Evolutionary conservation across 2,329 filamentous ascomycete genomes (phyloP).

Genomic region (Aaosphaeria pasadenensis): DNA sequence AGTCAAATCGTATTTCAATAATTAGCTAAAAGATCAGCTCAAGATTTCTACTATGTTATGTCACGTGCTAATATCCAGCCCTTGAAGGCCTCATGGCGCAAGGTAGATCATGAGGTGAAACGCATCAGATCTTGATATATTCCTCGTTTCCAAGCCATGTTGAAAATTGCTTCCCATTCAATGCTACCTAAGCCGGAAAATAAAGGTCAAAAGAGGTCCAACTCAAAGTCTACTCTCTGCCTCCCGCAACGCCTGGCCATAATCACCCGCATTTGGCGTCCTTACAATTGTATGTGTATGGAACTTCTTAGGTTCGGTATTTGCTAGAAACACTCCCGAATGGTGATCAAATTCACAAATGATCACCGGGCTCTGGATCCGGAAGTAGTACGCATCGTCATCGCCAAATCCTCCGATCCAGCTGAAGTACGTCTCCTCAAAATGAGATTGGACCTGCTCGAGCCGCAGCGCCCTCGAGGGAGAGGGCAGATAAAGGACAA

Average conservation of each 20-base stretch:
- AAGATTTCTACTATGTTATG: no score
- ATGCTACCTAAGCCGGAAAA: no score
- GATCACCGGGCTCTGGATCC: conserved; percentile 72
- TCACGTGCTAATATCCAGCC: no score
- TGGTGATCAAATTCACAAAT: conserved; percentile 79
- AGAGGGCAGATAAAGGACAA: conserved; percentile 65
- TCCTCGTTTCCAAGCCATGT: no score
- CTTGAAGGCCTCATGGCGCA: no score
- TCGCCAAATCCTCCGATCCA: conserved; percentile 73
- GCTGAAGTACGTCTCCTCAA: conserved; percentile 72
- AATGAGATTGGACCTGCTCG: conserved; percentile 52
- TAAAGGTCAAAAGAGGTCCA: no score
- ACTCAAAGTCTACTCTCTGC: conserved; percentile 3
- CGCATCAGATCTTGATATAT: no score
- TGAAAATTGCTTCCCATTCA: no score
- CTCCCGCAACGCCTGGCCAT: conserved; percentile 57
- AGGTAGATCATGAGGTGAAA: no score
- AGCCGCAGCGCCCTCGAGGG: conserved; percentile 55
- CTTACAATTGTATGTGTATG: conserved; percentile 74
- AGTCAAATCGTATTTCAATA: no score
- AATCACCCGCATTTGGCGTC: conserved; percentile 73
- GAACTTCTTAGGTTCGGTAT: conserved; percentile 70
- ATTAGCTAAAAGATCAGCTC: no score
- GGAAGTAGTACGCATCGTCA: conserved; percentile 71
- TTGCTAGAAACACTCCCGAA: conserved; percentile 73